Percentiles rank a stretch among this genome's conserved stretches.
These are phyloP conservation scores for Gossypium thurberi DNA, from an alignment of 345 rosid genomes.

Conservation along the genomic window DNA sequence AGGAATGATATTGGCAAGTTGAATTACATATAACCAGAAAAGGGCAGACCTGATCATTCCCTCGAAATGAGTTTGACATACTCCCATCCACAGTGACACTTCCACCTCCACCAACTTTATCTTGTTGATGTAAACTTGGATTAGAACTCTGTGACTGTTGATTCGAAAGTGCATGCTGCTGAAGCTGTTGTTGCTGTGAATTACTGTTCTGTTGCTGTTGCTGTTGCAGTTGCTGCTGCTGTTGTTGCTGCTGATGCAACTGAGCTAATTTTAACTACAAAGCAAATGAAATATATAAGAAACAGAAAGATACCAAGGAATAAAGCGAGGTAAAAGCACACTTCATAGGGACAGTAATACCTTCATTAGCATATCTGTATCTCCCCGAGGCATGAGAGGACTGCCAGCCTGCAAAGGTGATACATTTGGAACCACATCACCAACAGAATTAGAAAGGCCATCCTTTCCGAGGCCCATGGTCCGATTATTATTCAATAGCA, in stretches of 20 bases:
- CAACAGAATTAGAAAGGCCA: slow-evolving; percentile 21
- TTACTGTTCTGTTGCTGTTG: slow-evolving; percentile 29
- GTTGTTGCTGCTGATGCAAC: slow-evolving; percentile 18
- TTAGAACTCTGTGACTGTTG: slow-evolving; percentile 71
- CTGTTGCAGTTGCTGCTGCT: slow-evolving; percentile 24
- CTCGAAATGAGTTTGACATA: slow-evolving; percentile 88
- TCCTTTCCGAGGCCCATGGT: slow-evolving; percentile 17
- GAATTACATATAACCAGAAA: slow-evolving; percentile 10
- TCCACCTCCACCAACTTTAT: slow-evolving; percentile 71
- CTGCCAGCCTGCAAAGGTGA: slow-evolving; percentile 33
- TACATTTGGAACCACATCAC: slow-evolving; percentile 34
- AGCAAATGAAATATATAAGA: background rate
- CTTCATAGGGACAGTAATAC: background rate
- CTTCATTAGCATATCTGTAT: slow-evolving; percentile 33
- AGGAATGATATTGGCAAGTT: background rate
- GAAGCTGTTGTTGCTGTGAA: slow-evolving; percentile 31
- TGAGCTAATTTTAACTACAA: slow-evolving; percentile 68
- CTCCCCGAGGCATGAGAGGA: slow-evolving; percentile 31
- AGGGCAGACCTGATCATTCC: slow-evolving; percentile 86
- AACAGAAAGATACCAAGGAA: background rate
- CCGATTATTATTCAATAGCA: slow-evolving; percentile 54
- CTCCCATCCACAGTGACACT: slow-evolving; percentile 70
- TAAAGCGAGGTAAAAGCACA: background rate
- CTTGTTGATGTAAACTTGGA: slow-evolving; percentile 61
- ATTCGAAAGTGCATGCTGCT: slow-evolving; percentile 57